Base-by-base conservation (phyloP, 805 yeast species). In the Hanseniaspora nectarophila region DNA sequence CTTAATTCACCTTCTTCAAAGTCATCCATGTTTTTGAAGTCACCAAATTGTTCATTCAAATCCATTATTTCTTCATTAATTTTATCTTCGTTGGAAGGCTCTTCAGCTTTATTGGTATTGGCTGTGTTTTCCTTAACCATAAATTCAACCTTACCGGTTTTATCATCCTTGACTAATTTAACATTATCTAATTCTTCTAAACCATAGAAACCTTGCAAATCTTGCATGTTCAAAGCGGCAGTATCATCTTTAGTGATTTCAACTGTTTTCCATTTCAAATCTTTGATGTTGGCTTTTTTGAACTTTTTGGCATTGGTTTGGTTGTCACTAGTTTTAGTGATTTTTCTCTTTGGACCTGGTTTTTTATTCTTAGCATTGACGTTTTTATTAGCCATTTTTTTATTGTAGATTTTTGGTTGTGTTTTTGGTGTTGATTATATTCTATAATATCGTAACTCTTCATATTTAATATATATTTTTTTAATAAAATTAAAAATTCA, bases 161-260 rank as follows among this genome's bases (percentile, higher is more conserved):
- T 76, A 51, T 80, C 73, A 21, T 52, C 45, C 55, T 84, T 78
- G 6, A 90, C 89, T 7, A 51, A 32, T 60, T 76, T 89, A 32
- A 90, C 97, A 42, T 96, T 97, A 54, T 87, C 96, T 47, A 92
- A 74, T 63, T 90, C 97, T 64, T 90, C 98, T 33, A 92, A 69
- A 0, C 97, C 98, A 63, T 81, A 87, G 60, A 89, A 82, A 0
- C 96, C 96, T 57, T 85, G 89, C 61, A 83, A 85, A 65, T 87
- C 95, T 55, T 81, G 95, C 46, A 85, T 67, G 24, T 86, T 81
- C 21, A 51, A 24, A 31, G 51, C 51, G 15, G 51, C 51, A 16
- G 51, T 45, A 28, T 51, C 46, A 45, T 51, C 49, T 56, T 85
- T 90, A 4, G 94, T 90, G 49, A 89, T 75, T 2, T 81, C 83